Conservation (phyloP, 495 filamentous ascomycete genomes). For the Aspergillus biplanus region DNA sequence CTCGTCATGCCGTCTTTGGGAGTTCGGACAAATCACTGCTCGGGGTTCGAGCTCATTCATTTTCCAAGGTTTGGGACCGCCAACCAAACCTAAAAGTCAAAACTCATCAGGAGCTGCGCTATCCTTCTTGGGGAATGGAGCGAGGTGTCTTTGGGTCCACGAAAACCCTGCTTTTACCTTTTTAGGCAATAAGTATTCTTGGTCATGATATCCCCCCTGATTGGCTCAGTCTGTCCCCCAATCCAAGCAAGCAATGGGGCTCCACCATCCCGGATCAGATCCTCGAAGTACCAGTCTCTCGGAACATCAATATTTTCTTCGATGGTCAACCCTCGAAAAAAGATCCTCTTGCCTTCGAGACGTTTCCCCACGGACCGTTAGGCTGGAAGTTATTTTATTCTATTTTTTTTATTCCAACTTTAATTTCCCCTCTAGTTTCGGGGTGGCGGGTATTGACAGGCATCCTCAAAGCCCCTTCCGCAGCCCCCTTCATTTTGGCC, state of each 20-base stretch:
- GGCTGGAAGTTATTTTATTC: neutral
- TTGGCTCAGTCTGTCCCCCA: conserved; percentile 11
- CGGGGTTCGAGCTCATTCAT: conserved; percentile 13
- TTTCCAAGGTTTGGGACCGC: conserved; percentile 18
- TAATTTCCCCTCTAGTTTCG: neutral
- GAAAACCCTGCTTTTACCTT: conserved; percentile 24
- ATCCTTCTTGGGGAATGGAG: conserved; percentile 16
- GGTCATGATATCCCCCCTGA: conserved; percentile 2
- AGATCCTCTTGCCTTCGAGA: neutral
- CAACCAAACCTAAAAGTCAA: conserved; percentile 24
- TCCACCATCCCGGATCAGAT: neutral
- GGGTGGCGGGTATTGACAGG: no score
- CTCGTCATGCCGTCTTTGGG: conserved; percentile 26
- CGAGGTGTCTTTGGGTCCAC: neutral
- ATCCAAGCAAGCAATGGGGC: neutral
- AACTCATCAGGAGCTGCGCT: conserved; percentile 12
- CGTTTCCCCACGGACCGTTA: conserved; percentile 2
- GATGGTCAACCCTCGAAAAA: neutral
- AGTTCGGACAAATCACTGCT: conserved; percentile 14
- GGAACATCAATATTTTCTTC: neutral
- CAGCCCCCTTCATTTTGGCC: neutral
- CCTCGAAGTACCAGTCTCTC: neutral
- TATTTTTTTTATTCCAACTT: neutral
- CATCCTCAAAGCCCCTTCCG: neutral
- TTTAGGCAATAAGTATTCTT: conserved; percentile 21